Conservation (phyloP, 192 early-diverging fungal species). For the Podila minutissima region DNA sequence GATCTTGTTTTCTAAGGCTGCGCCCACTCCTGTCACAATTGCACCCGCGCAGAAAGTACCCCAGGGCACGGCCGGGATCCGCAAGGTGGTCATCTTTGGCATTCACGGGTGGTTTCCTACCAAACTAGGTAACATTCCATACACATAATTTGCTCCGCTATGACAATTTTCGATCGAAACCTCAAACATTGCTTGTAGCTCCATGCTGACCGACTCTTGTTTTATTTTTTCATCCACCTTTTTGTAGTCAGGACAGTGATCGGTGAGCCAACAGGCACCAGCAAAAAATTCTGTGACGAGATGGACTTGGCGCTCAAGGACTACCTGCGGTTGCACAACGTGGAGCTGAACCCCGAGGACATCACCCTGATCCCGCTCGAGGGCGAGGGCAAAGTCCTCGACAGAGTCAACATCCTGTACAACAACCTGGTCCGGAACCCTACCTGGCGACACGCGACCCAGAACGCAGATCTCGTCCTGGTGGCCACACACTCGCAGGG, state of each 20-base stretch:
- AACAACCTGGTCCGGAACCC: constrained; percentile 71
- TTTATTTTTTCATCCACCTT: not conserved
- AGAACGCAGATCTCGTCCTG: constrained; percentile 80
- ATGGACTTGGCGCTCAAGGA: constrained; percentile 75
- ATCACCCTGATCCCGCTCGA: constrained; percentile 87
- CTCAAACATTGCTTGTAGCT: too few relatives aligned
- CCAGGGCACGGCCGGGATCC: constrained; percentile 47
- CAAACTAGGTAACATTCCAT: constrained; percentile 46
- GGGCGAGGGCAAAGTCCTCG: constrained; percentile 92
- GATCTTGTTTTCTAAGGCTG: not conserved
- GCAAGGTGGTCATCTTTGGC: constrained; percentile 80
- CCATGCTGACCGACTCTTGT: not conserved
- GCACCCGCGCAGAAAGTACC: not conserved
- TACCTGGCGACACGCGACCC: constrained; percentile 50
- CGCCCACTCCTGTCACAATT: not conserved
- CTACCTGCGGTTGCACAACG: constrained; percentile 64
- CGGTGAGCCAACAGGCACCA: constrained; percentile 95
- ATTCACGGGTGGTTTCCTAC: constrained; percentile 95
- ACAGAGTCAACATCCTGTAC: constrained; percentile 86
- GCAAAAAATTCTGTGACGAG: constrained; percentile 87
- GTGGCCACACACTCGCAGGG: constrained; percentile 96
- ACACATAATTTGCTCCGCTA: too few relatives aligned
- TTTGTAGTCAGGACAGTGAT: constrained; percentile 67
- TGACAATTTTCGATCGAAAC: too few relatives aligned
- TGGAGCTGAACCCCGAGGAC: constrained; percentile 53